Evolutionary conservation across 2,329 filamentous ascomycete species (phyloP), one percentile per base, ranked within the genome.

Genomic region (Colletotrichum sp.): DNA sequence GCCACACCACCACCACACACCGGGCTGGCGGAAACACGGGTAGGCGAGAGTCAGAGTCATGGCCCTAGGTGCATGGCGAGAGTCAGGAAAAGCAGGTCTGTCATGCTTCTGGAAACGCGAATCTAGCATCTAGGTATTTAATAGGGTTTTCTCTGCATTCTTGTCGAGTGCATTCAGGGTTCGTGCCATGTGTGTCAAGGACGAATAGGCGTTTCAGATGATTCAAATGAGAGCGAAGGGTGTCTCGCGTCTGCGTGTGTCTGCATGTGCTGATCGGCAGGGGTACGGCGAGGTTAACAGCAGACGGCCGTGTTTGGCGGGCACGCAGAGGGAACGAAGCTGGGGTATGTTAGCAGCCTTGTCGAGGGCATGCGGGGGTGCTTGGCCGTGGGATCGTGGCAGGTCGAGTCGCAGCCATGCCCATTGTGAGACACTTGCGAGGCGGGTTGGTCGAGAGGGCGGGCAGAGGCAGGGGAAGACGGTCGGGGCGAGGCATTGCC

Each of bases 121-220:
- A 72, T 72, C 69, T 60, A 68, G 70, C 39, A 72, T 63, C 63
- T 18, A 60, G 73, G 57, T 64, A 62, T 68, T 68, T 72, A 72
- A 75, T 72, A 68, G 30, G 49, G 36, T 67, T 75, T 71, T 49
- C 44, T 32, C 18, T 67, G 63, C 16, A 21, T 30, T 62, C 34
- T 39, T 44, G 44, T 21, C n/a, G 10, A 52, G 44, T 52, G 44
- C 62, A 52, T 28, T 57, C 72, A 75, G 59, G 64, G 32, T 65
- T 68, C 70, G 21, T 65, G 73, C 70, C 64, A 68, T 76, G 69
- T 63, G 57, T 76, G 63, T 44, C 32, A 44, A 76, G 64, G 70
- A 76, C 18, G 26, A 68, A 30, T 65, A 36, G 32, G 73, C 59
- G 73, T 76, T 76, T 73, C 70, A 73, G 64, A 76, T 60, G 70